A percentile compares a stretch with the other conserved stretches of the same genome.
These are phyloP conservation scores for Stagonosporopsis rhizophila DNA, from an alignment of 2,329 filamentous ascomycete species.

Conservation along the genomic window DNA sequence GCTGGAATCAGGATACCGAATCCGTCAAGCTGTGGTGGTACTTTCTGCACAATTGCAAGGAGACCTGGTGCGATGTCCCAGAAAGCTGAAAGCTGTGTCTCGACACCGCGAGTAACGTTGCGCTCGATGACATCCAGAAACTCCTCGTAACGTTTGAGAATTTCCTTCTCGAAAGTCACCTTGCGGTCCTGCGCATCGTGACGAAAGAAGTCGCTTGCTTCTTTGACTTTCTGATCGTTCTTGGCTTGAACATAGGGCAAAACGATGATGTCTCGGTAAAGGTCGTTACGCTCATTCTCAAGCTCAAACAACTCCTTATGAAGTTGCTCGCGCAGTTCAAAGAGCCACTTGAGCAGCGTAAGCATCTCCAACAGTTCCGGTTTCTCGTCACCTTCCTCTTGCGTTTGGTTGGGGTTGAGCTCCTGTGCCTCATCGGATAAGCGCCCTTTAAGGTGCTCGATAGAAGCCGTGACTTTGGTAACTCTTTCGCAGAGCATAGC, in stretches of 20 bases:
- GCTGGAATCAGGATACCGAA: conserved; percentile 81
- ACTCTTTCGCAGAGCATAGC: conserved; percentile 80
- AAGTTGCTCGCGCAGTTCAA: conserved; percentile 87
- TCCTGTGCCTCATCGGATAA: conserved; percentile 75
- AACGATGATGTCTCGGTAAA: conserved; percentile 84
- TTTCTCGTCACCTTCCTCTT: conserved; percentile 94
- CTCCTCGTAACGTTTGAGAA: conserved; percentile 74
- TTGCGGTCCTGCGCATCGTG: conserved; percentile 78
- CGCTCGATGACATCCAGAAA: conserved; percentile 82
- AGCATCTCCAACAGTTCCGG: conserved; percentile 94
- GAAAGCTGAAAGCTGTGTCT: conserved; percentile 90
- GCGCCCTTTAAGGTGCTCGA: conserved; percentile 74
- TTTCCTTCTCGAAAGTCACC: conserved; percentile 73
- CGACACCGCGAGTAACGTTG: conserved; percentile 86
- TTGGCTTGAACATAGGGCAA: conserved; percentile 77
- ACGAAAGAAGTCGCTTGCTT: conserved; percentile 81
- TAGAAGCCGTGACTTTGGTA: conserved; percentile 74
- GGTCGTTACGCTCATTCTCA: conserved; percentile 82
- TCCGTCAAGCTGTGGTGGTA: conserved; percentile 65
- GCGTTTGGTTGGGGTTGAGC: conserved; percentile 78
- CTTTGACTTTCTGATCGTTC: conserved; percentile 79
- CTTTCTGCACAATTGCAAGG: conserved; percentile 77
- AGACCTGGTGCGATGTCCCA: conserved; percentile 96
- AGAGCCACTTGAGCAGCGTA: conserved; percentile 95
- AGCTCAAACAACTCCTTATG: conserved; percentile 87